A percentile compares a stretch with the other conserved stretches of the same genome.
These are phyloP conservation scores for Mycena sp. DNA, from an alignment of 1,284 basidiomycete species.

Conservation along the genomic window DNA sequence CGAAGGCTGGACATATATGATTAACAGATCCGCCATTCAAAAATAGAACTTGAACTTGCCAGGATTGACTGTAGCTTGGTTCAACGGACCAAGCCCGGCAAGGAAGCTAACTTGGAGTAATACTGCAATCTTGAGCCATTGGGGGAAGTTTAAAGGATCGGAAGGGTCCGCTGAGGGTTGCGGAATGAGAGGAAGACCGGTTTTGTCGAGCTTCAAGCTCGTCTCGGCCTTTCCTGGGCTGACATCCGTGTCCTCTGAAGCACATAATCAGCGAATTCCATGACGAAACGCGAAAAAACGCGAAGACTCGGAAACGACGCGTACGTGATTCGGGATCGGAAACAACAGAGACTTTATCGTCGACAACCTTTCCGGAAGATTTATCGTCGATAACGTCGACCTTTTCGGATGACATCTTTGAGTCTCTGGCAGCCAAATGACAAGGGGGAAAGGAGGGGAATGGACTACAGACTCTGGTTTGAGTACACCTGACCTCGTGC, in stretches of 20 bases:
- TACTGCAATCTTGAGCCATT: slow-evolving; percentile 31
- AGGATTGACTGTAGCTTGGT: slow-evolving; percentile 31
- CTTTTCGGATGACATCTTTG: slow-evolving; percentile 14
- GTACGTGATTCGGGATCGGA: slow-evolving; percentile 16
- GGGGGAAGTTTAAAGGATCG: slow-evolving; percentile 30
- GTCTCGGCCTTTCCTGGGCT: not conserved
- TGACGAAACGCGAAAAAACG: not conserved
- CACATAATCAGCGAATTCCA: no score
- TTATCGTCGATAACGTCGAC: slow-evolving; percentile 8
- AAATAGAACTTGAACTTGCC: slow-evolving; percentile 2
- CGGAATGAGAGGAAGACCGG: slow-evolving; percentile 31
- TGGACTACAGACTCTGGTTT: not conserved
- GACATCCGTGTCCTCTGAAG: slow-evolving; percentile 1
- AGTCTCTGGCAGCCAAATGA: not conserved
- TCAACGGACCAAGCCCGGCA: slow-evolving; percentile 27
- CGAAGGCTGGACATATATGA: slow-evolving; percentile 17
- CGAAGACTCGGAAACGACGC: not conserved
- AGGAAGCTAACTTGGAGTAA: slow-evolving; percentile 30
- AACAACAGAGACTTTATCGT: slow-evolving; percentile 5
- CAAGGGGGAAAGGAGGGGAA: not conserved
- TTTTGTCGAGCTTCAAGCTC: slow-evolving; percentile 24
- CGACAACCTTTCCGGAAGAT: slow-evolving; percentile 12
- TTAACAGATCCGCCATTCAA: no score
- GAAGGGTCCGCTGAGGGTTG: slow-evolving; percentile 30
- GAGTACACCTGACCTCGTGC: not conserved